Evolutionary conservation across 805 yeast species (phyloP), one percentile per base, ranked within the genome.

Genomic region (Candida odintsovae): DNA sequence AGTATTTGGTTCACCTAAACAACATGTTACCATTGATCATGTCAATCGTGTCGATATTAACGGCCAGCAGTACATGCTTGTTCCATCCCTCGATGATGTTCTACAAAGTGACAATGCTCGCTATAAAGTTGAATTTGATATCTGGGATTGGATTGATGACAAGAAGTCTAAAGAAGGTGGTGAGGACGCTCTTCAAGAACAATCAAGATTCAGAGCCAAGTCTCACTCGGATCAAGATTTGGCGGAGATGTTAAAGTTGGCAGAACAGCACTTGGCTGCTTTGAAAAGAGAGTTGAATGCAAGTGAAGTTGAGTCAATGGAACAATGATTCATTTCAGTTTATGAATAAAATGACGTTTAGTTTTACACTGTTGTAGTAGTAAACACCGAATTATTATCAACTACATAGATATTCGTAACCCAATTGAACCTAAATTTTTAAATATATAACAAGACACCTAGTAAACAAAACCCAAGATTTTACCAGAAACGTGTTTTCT

Each of bases 401-500:
- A 22, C 23, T 22, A 22, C 23, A 22, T 22, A 22, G 23, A 6
- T 22, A 22, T 22, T 22, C 40, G n/a, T 6, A 37, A 37, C 21
- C 26, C 21, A 37, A 37, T 37, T 37, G 21, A 25, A 39, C 35
- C 19, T 21, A 37, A 33, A 25, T 20, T 20, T 42, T 43, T 31
- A 45, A 35, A 43, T 20, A 22, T 35, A 28, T 22, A 22, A 5
- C 16, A 3, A 41, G 22, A 36, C 23, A 36, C 25, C 43, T 86
- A 90, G 86, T 90, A 90, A 60, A 90, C 96, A 79, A 87, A 90
- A 70, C 97, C 98, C 69, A 90, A 84, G 75, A 90, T 86, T 83
- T 90, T 90, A 76, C 98, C 98, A 64, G 97, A 89, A 65, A 90
- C 97, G 80, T 90, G 97, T 89, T 90, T 92, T 84, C 97, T 86